Base-by-base conservation (phyloP, 1,284 basidiomycete genomes). In the Ceratobasidium papillatum region DNA sequence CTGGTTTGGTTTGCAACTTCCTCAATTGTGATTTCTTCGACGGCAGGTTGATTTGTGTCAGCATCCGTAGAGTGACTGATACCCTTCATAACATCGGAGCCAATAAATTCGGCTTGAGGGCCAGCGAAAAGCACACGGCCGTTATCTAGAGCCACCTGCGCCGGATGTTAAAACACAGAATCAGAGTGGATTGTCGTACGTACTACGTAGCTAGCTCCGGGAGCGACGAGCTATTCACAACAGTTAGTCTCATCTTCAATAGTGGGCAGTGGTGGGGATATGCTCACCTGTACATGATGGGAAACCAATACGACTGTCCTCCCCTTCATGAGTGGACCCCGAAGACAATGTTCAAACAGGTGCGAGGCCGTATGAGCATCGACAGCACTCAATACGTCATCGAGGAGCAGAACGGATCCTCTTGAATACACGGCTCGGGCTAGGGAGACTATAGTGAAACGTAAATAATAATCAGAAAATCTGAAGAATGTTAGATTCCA, bases 381-480 rank as follows among this genome's bases (percentile, higher is more conserved):
- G 72, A 95, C 93, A 83, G 80, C 77, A 41, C 75, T 76, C 38
- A 94, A 84, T 69, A 96, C 94, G 79, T 99, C 97, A 79, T 99
- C 97, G 51, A 99, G 84, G 56, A 98, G 85, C 0, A 99, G 83
- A 30, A 93, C 85, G 0, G 91, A 91, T 9, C 97, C 96, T 36
- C 94, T 87, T 68, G 94, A 96, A 83, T 99, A 99, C 32, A 99
- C 90, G 0, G 97, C 96, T 74, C 97, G 90, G 27, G 96, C 96
- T 8, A 97, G 86, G 0, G 94, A 88, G 1, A 90, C 94, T 93
- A 74, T 0, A 45, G 34, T 36, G 41, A 27, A 27, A 41, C 14
- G 11, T 71, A 27, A 69, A 19, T 65, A 49, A 74, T n/a, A 66
- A 56, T 38, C 61, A 69, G 72, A 12, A 27, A 4, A 32, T 25